Evolutionary conservation across 352 stramenopile species (phyloP), one percentile per base, ranked within the genome.

Genomic region (Pseudoperonospora humuli): DNA sequence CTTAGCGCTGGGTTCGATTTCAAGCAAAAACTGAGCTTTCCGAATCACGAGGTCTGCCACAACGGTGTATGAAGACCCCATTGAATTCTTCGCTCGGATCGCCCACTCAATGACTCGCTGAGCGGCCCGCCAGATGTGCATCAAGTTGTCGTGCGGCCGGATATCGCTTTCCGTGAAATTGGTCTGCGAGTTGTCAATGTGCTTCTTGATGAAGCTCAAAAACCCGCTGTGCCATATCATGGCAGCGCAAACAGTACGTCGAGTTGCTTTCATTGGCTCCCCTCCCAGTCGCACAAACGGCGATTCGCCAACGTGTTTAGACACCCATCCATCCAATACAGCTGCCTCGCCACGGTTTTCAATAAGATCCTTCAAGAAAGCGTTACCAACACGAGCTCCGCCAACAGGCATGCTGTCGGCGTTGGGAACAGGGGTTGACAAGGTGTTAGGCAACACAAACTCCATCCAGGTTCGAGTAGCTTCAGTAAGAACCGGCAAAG

Each of bases 201-300:
- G 64, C 23, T 77, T 75, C 21, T 71, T 74, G 29, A 89, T 73
- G 29, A 54, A 70, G 19, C 33, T 61, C 35, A 86, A 52, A 38
- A 84, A 86, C 9, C 83, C 83, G 15, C 65, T 91, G 57, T 95
- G 84, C 81, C 83, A 93, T 36, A 95, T 75, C 81, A 95, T 94
- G 2, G 81, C 75, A 33, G 82, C 84, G 43, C 78, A 89, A 36
- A 93, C 75, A 0, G 77, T 90, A 39, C 83, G 64, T 23, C 83
- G 74, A 32, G 84, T 84, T n/a, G 82, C 65, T 38, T 93, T 93
- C 81, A 95, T 94, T 6, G 82, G 65, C 36, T 90, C 75, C 6
- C 84, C 81, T 39, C 78, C 78, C 10, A 91, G 43, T 26, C 81
- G 70, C 27, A 86, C 49, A 50, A 93, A 88, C 6, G 78, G 78